Conservation (phyloP, 2,329 filamentous ascomycete species). For the Calonectria henricotiae region DNA sequence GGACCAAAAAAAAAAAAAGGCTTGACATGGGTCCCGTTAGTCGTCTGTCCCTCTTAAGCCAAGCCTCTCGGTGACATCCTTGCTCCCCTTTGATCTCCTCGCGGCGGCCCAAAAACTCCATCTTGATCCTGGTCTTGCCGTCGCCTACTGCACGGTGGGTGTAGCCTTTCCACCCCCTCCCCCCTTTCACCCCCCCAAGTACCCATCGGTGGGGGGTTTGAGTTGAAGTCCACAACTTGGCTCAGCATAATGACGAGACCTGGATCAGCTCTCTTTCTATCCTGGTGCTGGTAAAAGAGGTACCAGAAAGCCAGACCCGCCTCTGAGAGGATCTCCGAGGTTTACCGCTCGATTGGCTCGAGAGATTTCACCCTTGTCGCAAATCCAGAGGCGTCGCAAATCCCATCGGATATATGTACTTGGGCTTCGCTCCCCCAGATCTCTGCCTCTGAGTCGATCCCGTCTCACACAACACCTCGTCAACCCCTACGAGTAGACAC, state of each 20-base stretch:
- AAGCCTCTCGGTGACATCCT: constrained; percentile 47
- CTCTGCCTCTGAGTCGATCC: constrained; percentile 45
- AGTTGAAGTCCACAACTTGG: constrained; percentile 44
- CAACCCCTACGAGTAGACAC: constrained; percentile 40
- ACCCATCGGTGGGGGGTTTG: constrained; percentile 45
- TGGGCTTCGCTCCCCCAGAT: constrained; percentile 50
- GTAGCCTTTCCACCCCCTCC: constrained; percentile 2
- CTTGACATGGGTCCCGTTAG: constrained; percentile 48
- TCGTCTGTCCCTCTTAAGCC: constrained; percentile 39
- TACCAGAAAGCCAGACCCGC: constrained; percentile 47
- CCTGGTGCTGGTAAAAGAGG: constrained; percentile 49
- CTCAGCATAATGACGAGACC: constrained; percentile 52
- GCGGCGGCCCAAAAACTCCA: constrained; percentile 47
- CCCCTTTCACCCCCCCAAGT: constrained; percentile 41
- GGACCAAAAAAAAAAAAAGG: constrained; percentile 41
- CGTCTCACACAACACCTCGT: constrained; percentile 49
- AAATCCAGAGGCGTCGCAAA: constrained; percentile 49
- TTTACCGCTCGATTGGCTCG: constrained; percentile 56
- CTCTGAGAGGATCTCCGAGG: constrained; percentile 53
- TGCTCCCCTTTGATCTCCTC: constrained; percentile 52
- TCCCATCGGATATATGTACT: constrained; percentile 53
- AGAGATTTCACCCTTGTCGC: constrained; percentile 53
- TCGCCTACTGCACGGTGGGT: constrained; percentile 41
- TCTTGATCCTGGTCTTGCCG: constrained; percentile 44
- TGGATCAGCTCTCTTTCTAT: constrained; percentile 50